Evolutionary conservation across 805 yeast genomes (phyloP), one percentile per base, ranked within the genome.

Genomic region (Myxozyma geophila): DNA sequence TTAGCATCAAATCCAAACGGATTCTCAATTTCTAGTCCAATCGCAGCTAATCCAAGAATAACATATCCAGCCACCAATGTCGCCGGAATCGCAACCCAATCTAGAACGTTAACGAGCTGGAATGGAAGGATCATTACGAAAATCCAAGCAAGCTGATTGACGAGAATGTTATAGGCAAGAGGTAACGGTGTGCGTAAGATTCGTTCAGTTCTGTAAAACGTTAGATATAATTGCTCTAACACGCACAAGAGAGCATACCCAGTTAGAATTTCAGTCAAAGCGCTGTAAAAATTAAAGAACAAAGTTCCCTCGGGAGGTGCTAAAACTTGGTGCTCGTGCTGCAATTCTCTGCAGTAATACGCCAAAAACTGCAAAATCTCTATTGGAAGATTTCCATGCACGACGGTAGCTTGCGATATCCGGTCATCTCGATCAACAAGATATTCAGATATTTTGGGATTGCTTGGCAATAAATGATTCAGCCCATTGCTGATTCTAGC

Each of bases 1-100:
- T 66, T 64, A n/a, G 66, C 64, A 41, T 66, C 69, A 53, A 43
- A 65, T 12, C 69, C 69, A 46, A 66, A 66, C 44, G 69, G 69
- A 39, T 66, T 64, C 48, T 66, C 69, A 17, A 66, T 66, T 43
- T 66, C 64, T 13, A 66, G 62, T 12, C 69, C 69, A 40, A 66
- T 64, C n/a, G 63, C 69, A 7, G 68, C 64, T 12, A 66, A 60
- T 10, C 69, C 69, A 28, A 66, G 66, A 43, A 66, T 66, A 13
- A 66, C 69, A 48, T 66, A 66, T 15, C 65, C 68, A 3, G 69
- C 67, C 12, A 66, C 49, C 2, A 60, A 8, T 10, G 68, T 58
- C 23, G 68, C 68, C 10, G 69, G 69, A 37, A 66, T 63, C 23
- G 69, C 68, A 3, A 66, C 68, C 69, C 69, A 66, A 13, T 46